These are phyloP conservation scores for Hippophae rhamnoides DNA, from an alignment of 306 rosid species.

Conservation along the genomic window DNA sequence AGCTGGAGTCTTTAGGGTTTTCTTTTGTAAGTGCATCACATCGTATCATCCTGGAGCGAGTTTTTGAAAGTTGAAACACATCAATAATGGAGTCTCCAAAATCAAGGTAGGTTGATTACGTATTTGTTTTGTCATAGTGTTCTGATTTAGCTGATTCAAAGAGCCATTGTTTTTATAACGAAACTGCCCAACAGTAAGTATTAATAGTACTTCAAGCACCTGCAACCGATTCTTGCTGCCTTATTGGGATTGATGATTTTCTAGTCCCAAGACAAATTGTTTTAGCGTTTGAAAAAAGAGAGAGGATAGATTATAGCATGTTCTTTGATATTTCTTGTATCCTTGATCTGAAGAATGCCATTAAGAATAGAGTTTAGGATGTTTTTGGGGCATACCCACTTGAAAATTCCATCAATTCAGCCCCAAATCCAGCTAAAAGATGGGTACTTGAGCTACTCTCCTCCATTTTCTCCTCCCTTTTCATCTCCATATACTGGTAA, in stretches of 20 bases:
- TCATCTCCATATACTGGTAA: conserved; percentile 33
- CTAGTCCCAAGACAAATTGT: conserved; percentile 23
- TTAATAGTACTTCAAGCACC: conserved; percentile 10
- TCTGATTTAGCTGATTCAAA: conserved; percentile 3
- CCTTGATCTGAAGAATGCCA: conserved; percentile 42
- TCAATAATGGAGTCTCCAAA: conserved; percentile 20
- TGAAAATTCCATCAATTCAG: conserved; percentile 67
- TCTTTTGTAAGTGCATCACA: not conserved
- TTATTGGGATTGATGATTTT: conserved; percentile 5
- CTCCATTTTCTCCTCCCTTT: conserved; percentile 40
- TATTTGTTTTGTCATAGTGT: conserved; percentile 7
- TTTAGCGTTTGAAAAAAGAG: conserved; percentile 25
- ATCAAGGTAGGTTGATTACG: conserved; percentile 42
- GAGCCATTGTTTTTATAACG: conserved; percentile 7
- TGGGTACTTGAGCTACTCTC: conserved; percentile 59
- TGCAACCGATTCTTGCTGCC: conserved; percentile 10
- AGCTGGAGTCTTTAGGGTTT: conserved; percentile 30
- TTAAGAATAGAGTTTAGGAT: conserved; percentile 27
- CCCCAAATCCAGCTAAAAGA: conserved; percentile 57
- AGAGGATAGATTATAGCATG: conserved; percentile 17
- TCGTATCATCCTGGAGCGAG: not conserved
- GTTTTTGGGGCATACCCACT: conserved; percentile 50
- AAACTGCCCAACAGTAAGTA: conserved; percentile 14
- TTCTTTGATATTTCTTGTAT: conserved; percentile 5
- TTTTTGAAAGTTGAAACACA: conserved; percentile 8